Base-by-base conservation (phyloP, 257 asterid genomes). In the Gentiana macrophylla region DNA sequence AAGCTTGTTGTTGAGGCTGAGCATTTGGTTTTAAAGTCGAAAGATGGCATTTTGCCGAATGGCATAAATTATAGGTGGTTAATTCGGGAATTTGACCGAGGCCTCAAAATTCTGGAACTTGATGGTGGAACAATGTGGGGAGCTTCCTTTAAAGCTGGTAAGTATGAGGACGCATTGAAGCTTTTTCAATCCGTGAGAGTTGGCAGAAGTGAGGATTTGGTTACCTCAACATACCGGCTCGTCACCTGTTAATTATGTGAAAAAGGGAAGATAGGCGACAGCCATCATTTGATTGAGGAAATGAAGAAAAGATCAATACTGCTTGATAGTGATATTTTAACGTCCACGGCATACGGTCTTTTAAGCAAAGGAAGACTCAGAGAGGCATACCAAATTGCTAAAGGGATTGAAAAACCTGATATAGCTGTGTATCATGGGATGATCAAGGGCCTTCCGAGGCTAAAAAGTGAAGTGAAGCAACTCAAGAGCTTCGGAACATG, bases 401-500 rank as follows among this genome's bases (percentile, higher is more conserved):
- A 78, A 61, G 75, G 70, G 32, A 72, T 81, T 11, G 84, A 84
- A 55, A 78, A 61, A 8, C 73, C 74, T 0, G 88, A 91, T 60
- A 55, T 81, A 60, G 61, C 65, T 52, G 71, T 87, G 50, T 87
- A 83, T 60, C 95, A 91, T 59, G 94, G 90, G 62, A 78, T 83
- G 97, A 87, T 87, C 66, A 91, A 83, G 65, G 97, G 95, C 37
- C 76, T 91, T 32, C 50, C 84, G 82, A 83, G 44, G 77, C 59
- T 83, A 72, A 87, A 79, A 72, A 59, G 69, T 4, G 97, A 87
- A 53, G 68, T 4, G 96, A 87, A 53, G 97, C 97, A 0, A 91
- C 97, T 2, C 66, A 83, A 64, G 88, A 87, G 45, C 87, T 91
- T 70, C 69, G 98, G 73, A 93, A 87, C 75, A 91, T 91, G 98